Evolutionary conservation across 345 rosid species (phyloP).

Genomic region (Trapa bicornis): DNA sequence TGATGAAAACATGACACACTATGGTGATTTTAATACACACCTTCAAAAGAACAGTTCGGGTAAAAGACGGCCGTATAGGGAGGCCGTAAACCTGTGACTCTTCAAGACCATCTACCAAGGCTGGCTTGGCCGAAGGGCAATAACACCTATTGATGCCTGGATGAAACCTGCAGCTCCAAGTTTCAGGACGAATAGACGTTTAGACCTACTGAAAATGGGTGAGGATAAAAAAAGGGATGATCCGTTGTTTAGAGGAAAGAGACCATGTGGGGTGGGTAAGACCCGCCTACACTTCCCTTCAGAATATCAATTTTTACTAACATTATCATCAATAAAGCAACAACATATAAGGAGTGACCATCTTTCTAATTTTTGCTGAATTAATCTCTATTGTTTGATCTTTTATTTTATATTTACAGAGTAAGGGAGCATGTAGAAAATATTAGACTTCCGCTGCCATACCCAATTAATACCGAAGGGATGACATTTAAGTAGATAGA

Average conservation of each 20-base stretch:
- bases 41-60: constrained; percentile 65
- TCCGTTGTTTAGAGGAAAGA: constrained; percentile 2
- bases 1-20: too few relatives aligned
- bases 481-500: too few relatives aligned
- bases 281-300: constrained; percentile 91
- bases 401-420: too few relatives aligned
- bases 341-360: background rate
- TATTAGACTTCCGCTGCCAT: too few relatives aligned
- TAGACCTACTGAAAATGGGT: background rate
- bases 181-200: background rate
- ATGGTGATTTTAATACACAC: constrained; percentile 13
- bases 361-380: background rate
- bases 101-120: constrained; percentile 56
- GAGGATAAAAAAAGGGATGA: background rate
- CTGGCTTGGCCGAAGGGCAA: constrained; percentile 91
- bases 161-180: constrained; percentile 56
- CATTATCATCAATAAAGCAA: background rate
- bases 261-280: constrained; percentile 89
- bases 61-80: constrained; percentile 91
- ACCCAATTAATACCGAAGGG: too few relatives aligned
- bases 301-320: constrained; percentile 4
- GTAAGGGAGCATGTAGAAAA: background rate
- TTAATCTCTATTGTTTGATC: background rate
- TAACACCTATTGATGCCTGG: constrained; percentile 81
- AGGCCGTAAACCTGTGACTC: constrained; percentile 80